These are phyloP conservation scores for Plasmodium gallinaceum DNA, from an alignment of 169 alveolate genomes.

Conservation along the genomic window DNA sequence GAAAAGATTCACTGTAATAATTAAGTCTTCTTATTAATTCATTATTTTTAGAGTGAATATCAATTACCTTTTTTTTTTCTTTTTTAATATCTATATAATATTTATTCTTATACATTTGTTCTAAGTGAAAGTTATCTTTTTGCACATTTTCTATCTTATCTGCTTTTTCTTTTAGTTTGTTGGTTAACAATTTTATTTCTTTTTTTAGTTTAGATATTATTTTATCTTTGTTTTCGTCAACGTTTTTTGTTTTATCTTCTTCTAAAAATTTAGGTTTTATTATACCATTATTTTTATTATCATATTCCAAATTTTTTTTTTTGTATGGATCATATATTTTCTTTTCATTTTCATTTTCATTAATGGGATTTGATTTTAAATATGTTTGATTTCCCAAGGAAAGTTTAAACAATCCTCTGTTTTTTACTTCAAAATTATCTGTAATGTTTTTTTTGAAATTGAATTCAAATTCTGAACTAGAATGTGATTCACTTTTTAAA, in stretches of 20 bases:
- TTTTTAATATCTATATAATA: slow-evolving; percentile 53
- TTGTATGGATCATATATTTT: slow-evolving; percentile 1
- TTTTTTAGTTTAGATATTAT: slow-evolving; percentile 48
- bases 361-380: slow-evolving; percentile 15
- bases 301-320: background rate
- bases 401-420: slow-evolving; percentile 51
- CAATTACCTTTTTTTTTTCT: slow-evolving; percentile 27
- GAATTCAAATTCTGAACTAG: slow-evolving; percentile 52
- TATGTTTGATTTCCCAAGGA: slow-evolving; percentile 15
- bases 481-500: slow-evolving; percentile 21
- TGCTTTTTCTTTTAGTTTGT: slow-evolving; percentile 38
- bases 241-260: slow-evolving; percentile 5
- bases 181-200: slow-evolving; percentile 29
- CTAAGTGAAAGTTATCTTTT: slow-evolving; percentile 52
- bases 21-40: slow-evolving; percentile 25
- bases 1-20: slow-evolving; percentile 21
- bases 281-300: slow-evolving; percentile 7
- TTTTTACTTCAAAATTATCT: slow-evolving; percentile 43
- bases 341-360: slow-evolving; percentile 5
- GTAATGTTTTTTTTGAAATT: slow-evolving; percentile 50
- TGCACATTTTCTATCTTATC: slow-evolving; percentile 33
- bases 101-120: slow-evolving; percentile 54
- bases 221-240: slow-evolving; percentile 27
- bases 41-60: slow-evolving; percentile 29
- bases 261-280: slow-evolving; percentile 4